Base-by-base conservation (phyloP, 805 yeast species). In the Cephaloascus albidus region DNA sequence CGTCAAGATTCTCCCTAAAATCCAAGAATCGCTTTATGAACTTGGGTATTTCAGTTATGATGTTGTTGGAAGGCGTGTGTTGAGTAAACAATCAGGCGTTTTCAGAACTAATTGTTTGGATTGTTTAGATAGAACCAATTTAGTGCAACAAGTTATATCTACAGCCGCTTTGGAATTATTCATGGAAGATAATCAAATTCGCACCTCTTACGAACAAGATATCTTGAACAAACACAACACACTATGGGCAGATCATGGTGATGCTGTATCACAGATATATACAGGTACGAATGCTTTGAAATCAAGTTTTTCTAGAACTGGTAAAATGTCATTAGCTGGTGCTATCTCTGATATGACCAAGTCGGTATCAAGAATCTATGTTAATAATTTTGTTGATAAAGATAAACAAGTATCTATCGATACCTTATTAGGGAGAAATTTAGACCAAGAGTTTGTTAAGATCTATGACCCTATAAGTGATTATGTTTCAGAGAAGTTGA, bases 181-280 rank as follows among this genome's bases (percentile, higher is more conserved):
- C 45, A 44, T 76, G 23, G 57, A 60, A 36, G 73, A 67, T 43
- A 65, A 64, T 37, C 58, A 60, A 26, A 46, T 66, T 37, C 49
- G 61, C 32, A 45, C 52, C 8, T 47, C 57, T 3, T 50, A 46
- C 36, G 70, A 65, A 3, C 64, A 73, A 18, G 90, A 80, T 16
- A 62, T 85, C 19, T 71, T 79, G 54, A 60, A 68, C n/a, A 81
- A 80, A 40, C 96, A 89, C 47, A 85, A 89, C 48, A 74, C 85
- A 4, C 63, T 93, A 16, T 93, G 98, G 98, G 99, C 99, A 1
- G 96, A 93, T 57, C 93, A 93, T 58, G 99, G 98, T 41, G 98
- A 93, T 58, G 95, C 87, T 47, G 80, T 93, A 3, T 86, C 96
- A 2, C 94, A 86, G 55, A 90, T 93, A 15, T 93, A 93, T 60